Base-by-base conservation (phyloP, 164 flowering plant species). In the Aristolochia californica region DNA sequence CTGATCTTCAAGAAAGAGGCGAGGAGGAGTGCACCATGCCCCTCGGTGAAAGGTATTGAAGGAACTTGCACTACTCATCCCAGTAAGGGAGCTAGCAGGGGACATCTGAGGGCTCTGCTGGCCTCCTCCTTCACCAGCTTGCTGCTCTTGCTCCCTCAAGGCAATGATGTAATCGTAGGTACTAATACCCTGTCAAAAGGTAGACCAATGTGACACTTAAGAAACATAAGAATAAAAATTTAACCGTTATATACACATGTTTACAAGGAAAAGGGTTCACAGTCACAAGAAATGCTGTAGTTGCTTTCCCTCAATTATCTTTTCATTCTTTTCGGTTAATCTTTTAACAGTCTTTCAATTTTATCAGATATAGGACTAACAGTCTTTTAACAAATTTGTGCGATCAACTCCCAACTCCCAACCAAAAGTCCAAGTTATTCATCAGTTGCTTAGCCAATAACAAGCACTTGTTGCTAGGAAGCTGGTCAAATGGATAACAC, bases 11-110 rank as follows among this genome's bases (percentile, higher is more conserved):
- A 90, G 82, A 72, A 94, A 86, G 47, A 94, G 70, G 25, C 95
- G 85, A 28, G 99, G 99, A 24, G 99, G 97, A 16, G 99, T 94
- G 60, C 99, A 94, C 97, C 97, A 94, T 48, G 97, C 95, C 38
- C 82, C 96, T 2, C 95, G 75, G 59, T 77, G 90, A 67, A 90
- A 87, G 56, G 82, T 86, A 58, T 78, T 79, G 59, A 84, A 84
- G 53, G 99, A 94, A 74, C 99, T 94, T 53, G 93, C 88, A 77
- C 96, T 94, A 77, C 99, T 94, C 60, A 94, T 63, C 61, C 93
- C 93, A 57, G 97, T 94, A 26, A 94, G 73, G 13, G 99, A 90
- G 74, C 99, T 94, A 26, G 78, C 84, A 45, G 78, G 84, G 57
- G 97, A 90, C 97, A 94, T 90, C 62, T 89, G 97, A 18, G 96